Percentiles rank a stretch among this genome's conserved stretches.
Evolutionary conservation across 257 asterid species (phyloP).

Genomic region (Salvia hispanica): DNA sequence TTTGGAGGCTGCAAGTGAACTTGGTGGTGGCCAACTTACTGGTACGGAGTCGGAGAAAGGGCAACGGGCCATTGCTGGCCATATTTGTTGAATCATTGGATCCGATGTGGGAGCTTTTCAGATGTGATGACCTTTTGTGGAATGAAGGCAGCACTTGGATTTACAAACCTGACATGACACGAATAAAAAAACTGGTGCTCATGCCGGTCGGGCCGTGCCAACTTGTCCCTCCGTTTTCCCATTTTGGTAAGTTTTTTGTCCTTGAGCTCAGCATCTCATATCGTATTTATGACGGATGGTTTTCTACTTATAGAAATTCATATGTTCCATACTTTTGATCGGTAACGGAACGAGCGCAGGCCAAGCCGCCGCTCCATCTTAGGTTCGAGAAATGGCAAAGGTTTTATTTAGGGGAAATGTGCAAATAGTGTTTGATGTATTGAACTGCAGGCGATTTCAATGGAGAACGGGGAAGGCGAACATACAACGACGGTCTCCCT

Average conservation of each 20-base stretch:
- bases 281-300: not conserved
- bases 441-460: conserved; percentile 41
- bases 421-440: not conserved
- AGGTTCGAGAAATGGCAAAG: too few species aligned
- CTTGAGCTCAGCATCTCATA: not conserved
- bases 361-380: too few species aligned
- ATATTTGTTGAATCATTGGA: conserved; percentile 64
- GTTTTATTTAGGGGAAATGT: too few species aligned
- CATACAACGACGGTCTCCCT: not conserved
- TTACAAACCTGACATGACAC: conserved; percentile 59
- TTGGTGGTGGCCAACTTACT: conserved; percentile 70
- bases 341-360: too few species aligned
- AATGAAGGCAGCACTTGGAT: conserved; percentile 49
- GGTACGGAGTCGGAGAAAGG: conserved; percentile 46
- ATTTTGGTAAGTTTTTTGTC: conserved; percentile 28
- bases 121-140: conserved; percentile 78
- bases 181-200: conserved; percentile 46
- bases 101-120: conserved; percentile 75
- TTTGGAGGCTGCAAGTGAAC: conserved; percentile 71
- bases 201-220: conserved; percentile 82
- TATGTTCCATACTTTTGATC: too few species aligned
- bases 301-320: too few species aligned
- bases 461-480: not conserved
- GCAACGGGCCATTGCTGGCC: conserved; percentile 35
- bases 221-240: conserved; percentile 53